phyloP scores from a whole-genome alignment of 106 monocot species.

The Allium sativum region DNA sequence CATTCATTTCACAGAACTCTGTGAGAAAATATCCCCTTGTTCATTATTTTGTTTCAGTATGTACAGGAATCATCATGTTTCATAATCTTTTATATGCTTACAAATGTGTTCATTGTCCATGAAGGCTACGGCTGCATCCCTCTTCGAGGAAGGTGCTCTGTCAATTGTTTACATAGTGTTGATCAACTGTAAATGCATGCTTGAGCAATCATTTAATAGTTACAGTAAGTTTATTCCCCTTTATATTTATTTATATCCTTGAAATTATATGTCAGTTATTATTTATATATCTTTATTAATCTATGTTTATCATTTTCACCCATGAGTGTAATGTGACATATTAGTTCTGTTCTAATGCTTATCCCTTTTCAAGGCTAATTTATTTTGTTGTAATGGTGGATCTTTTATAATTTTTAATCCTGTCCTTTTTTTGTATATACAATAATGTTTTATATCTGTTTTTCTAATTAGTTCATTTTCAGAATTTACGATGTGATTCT shows the following conservation, averaged over 20 bases:
- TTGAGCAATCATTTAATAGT: conserved; percentile 78
- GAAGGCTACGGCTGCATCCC: conserved; percentile 70
- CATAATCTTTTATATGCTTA: not conserved
- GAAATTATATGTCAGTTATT: not conserved
- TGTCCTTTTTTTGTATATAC: too few species aligned
- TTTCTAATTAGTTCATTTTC: too few species aligned
- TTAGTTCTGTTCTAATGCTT: too few species aligned
- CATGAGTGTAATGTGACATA: too few species aligned
- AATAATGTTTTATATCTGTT: too few species aligned
- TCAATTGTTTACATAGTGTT: conserved; percentile 78
- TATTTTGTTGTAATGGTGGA: too few species aligned
- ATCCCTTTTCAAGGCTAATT: too few species aligned
- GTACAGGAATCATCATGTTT: not conserved
- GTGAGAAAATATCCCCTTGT: conserved; percentile 31
- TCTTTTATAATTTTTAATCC: too few species aligned
- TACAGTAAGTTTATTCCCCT: conserved; percentile 47
- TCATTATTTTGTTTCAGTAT: not conserved
- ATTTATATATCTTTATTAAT: too few species aligned
- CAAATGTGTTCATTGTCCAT: conserved; percentile 4
- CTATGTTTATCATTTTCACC: too few species aligned
- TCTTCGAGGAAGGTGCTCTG: conserved; percentile 90
- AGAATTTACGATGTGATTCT: too few species aligned
- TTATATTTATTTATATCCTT: not conserved
- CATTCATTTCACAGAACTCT: conserved; percentile 81
- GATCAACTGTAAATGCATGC: conserved; percentile 81